These are phyloP conservation scores for Sugiyamaella sp. DNA, from an alignment of 1,139 yeast genomes.

Conservation along the genomic window DNA sequence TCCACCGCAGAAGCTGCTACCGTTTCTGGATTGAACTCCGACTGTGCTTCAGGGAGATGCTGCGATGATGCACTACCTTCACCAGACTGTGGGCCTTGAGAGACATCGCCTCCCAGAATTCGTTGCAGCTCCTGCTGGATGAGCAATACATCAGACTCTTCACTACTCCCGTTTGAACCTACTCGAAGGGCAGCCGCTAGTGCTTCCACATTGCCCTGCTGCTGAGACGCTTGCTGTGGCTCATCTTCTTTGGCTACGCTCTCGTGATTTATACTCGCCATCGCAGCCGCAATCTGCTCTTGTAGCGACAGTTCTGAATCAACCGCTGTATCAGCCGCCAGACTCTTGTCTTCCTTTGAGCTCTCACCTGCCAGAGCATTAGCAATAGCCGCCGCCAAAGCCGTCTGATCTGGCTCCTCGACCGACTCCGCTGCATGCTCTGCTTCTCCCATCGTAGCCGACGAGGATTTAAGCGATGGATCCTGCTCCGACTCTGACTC, in stretches of 20 bases:
- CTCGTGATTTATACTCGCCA: neutral
- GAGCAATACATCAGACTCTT: constrained; percentile 8
- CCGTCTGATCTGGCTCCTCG: neutral
- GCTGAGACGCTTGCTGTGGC: neutral
- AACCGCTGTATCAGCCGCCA: neutral
- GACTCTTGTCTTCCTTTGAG: neutral
- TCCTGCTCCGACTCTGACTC: neutral
- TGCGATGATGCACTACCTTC: neutral
- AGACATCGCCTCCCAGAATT: constrained; percentile 4
- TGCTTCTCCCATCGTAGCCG: too few relatives aligned
- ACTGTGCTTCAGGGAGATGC: neutral
- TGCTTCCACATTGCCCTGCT: neutral
- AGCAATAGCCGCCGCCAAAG: constrained; percentile 8
- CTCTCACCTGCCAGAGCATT: constrained; percentile 11
- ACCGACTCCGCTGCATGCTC: too few relatives aligned
- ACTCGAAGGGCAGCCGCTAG: neutral
- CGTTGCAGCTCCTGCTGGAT: constrained; percentile 16
- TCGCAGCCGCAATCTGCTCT: neutral
- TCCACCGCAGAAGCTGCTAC: constrained; percentile 6
- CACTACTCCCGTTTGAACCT: neutral
- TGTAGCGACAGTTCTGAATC: neutral
- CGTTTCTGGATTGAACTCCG: neutral
- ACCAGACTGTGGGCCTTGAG: neutral
- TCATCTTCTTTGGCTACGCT: neutral
- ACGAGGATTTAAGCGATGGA: neutral